These are phyloP conservation scores for Alternaria atra DNA, from an alignment of 2,329 filamentous ascomycete species.

Conservation along the genomic window DNA sequence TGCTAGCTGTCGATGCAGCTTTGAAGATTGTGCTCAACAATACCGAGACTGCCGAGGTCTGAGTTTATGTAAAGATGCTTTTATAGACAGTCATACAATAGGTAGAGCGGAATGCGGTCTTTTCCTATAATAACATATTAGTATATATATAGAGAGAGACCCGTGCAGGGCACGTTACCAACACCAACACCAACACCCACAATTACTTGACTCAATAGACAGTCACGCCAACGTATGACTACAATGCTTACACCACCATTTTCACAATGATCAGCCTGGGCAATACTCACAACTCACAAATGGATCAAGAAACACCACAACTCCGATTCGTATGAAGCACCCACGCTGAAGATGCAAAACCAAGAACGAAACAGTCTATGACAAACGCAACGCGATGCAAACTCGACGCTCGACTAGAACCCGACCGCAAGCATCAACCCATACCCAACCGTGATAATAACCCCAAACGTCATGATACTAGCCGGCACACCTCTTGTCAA, in stretches of 20 bases:
- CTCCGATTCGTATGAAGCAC: too few relatives aligned
- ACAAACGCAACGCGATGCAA: neutral
- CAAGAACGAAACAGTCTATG: neutral
- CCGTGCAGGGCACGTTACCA: too few relatives aligned
- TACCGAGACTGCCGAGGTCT: neutral
- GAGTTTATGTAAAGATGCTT: neutral
- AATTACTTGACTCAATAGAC: too few relatives aligned
- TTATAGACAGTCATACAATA: too few relatives aligned
- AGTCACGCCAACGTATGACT: neutral
- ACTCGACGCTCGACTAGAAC: conserved; percentile 54
- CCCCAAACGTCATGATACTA: conserved; percentile 79
- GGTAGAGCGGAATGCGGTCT: too few relatives aligned
- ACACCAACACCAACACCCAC: too few relatives aligned
- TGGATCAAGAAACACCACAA: too few relatives aligned
- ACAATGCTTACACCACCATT: too few relatives aligned
- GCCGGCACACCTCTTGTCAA: conserved; percentile 91
- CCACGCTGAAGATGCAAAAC: neutral
- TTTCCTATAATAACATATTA: too few relatives aligned
- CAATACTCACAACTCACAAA: too few relatives aligned
- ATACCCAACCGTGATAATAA: conserved; percentile 90
- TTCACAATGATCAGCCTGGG: too few relatives aligned
- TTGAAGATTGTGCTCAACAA: neutral
- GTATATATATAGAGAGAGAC: too few relatives aligned
- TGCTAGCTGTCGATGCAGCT: neutral
- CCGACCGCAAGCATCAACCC: conserved; percentile 83